Percentiles rank a stretch among this genome's conserved stretches.
These are phyloP conservation scores for Canna indica DNA, from an alignment of 176 grass and related monocot genomes.

Conservation along the genomic window DNA sequence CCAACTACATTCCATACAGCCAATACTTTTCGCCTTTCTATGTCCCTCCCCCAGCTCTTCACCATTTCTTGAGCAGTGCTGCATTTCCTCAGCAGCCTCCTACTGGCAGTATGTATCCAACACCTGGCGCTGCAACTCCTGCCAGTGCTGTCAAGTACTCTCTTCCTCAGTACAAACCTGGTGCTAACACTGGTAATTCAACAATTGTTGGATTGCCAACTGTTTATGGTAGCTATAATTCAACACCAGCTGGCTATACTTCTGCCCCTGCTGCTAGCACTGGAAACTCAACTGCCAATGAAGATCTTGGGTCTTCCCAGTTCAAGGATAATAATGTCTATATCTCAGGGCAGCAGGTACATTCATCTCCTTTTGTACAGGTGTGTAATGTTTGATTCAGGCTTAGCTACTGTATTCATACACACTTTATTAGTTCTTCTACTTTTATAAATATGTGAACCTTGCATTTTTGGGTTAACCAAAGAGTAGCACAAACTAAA, in stretches of 20 bases:
- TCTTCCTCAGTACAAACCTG: constrained; percentile 53
- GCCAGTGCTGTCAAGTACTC: constrained; percentile 48
- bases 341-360: constrained; percentile 59
- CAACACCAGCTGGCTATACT: constrained; percentile 47
- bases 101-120: constrained; percentile 47
- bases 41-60: constrained; percentile 45
- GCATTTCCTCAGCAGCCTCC: constrained; percentile 62
- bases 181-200: constrained; percentile 50
- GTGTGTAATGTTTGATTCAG: neutral
- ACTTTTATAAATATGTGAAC: neutral
- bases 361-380: neutral
- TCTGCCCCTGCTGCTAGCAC: constrained; percentile 27
- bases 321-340: constrained; percentile 86
- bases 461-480: neutral
- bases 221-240: constrained; percentile 56
- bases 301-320: constrained; percentile 48
- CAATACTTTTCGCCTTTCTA: constrained; percentile 69
- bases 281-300: constrained; percentile 48
- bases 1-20: constrained; percentile 62
- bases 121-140: constrained; percentile 36
- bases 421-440: too few relatives aligned
- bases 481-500: neutral
- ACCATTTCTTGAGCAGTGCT: constrained; percentile 61
- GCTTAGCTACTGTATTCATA: neutral
- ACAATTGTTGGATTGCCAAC: constrained; percentile 44